Percentiles rank a stretch among this genome's conserved stretches.
These are phyloP conservation scores for Pachyrhizus erosus DNA, from an alignment of 306 rosid genomes.

Conservation along the genomic window DNA sequence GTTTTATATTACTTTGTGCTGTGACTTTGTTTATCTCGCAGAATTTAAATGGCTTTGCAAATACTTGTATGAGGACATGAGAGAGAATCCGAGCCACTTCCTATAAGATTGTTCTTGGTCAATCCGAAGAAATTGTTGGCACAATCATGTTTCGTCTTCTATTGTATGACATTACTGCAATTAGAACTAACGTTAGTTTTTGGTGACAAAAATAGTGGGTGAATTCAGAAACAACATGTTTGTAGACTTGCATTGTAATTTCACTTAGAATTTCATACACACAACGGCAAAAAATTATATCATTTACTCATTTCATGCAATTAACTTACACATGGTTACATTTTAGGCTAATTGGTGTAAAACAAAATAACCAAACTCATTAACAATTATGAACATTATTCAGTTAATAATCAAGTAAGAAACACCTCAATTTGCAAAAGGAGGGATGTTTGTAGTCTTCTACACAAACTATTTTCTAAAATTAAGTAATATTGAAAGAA, in stretches of 20 bases:
- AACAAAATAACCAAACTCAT: background rate
- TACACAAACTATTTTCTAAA: constrained; percentile 8
- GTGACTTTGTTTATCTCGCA: background rate
- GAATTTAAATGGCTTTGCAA: background rate
- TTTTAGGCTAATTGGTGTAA: background rate
- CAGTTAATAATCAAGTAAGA: background rate
- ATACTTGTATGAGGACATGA: background rate
- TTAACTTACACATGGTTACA: background rate
- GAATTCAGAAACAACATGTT: background rate
- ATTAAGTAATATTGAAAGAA: background rate
- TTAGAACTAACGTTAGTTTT: constrained; percentile 16
- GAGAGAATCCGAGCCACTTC: constrained; percentile 21
- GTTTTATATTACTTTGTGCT: background rate
- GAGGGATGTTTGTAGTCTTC: background rate
- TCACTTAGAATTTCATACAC: background rate
- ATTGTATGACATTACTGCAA: background rate
- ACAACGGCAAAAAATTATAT: background rate
- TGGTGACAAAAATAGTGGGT: background rate
- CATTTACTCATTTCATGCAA: background rate
- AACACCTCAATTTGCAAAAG: background rate
- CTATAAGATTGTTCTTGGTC: constrained; percentile 9
- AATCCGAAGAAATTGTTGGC: constrained; percentile 9
- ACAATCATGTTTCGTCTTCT: background rate
- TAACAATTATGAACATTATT: background rate
- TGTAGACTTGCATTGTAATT: background rate